Evolutionary conservation across 768 basidiomycete species (phyloP).

Genomic region (Termitomyces sp.): DNA sequence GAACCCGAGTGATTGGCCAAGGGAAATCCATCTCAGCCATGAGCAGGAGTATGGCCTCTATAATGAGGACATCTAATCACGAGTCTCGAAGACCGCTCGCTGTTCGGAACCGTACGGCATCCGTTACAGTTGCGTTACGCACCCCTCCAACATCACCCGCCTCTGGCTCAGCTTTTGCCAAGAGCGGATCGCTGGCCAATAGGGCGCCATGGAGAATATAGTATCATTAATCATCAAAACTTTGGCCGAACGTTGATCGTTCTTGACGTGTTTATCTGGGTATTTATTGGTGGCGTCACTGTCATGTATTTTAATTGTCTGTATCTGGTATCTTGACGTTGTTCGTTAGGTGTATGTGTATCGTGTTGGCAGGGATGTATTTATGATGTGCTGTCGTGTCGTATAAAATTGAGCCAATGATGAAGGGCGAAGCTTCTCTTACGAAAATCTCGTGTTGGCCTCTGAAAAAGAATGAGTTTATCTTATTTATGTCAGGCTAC

Average conservation of each 20-base stretch:
- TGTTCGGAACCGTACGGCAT: slow-evolving; percentile 17
- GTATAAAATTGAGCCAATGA: not conserved
- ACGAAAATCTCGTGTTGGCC: not conserved
- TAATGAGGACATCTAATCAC: slow-evolving; percentile 11
- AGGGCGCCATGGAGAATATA: slow-evolving; percentile 20
- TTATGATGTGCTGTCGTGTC: not conserved
- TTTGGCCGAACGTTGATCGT: slow-evolving; percentile 2
- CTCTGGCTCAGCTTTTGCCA: slow-evolving; percentile 1
- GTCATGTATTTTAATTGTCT: not conserved
- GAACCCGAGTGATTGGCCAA: slow-evolving; percentile 3
- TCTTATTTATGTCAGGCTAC: not conserved
- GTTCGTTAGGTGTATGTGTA: not conserved
- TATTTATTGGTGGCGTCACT: not conserved
- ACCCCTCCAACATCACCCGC: slow-evolving; percentile 1
- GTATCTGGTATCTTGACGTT: not conserved
- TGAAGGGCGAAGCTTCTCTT: not conserved
- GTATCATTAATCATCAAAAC: not conserved
- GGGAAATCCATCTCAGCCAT: slow-evolving; percentile 4
- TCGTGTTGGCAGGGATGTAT: not conserved
- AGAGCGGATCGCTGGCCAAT: slow-evolving; percentile 1
- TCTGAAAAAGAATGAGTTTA: too few species aligned
- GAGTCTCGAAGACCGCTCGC: slow-evolving; percentile 16
- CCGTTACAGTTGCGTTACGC: slow-evolving; percentile 4
- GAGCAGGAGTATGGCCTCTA: not conserved
- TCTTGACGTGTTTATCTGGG: not conserved